These are phyloP conservation scores for Stachybotrys elegans DNA, from an alignment of 2,329 filamentous ascomycete species.

Conservation along the genomic window DNA sequence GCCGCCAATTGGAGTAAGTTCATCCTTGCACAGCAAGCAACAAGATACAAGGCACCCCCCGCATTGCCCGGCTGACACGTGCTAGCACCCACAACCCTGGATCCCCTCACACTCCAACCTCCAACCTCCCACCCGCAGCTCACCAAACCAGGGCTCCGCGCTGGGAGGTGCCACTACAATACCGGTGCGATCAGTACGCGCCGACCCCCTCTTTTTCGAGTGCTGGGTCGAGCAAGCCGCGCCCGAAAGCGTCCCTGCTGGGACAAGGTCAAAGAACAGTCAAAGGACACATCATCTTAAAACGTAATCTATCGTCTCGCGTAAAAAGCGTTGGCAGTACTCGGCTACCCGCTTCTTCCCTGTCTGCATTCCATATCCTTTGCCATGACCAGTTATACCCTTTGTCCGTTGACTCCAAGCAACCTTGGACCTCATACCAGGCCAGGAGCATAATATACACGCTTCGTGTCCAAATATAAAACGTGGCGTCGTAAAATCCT, in stretches of 20 bases:
- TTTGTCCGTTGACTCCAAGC: background rate
- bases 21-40: no score
- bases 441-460: conserved; percentile 15
- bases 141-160: conserved; percentile 18
- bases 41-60: background rate
- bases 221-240: conserved; percentile 52
- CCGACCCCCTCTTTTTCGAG: conserved; percentile 60
- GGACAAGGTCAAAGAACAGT: background rate
- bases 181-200: conserved; percentile 48
- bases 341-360: background rate
- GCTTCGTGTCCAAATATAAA: no score
- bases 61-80: conserved; percentile 4
- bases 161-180: conserved; percentile 37
- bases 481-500: conserved; percentile 12
- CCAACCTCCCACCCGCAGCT: conserved; percentile 29
- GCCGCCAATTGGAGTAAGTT: conserved; percentile 52
- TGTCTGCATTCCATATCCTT: background rate
- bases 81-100: conserved; percentile 55
- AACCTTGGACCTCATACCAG: conserved; percentile 6
- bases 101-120: conserved; percentile 48
- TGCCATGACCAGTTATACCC: background rate
- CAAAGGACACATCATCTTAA: conserved; percentile 1
- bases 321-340: background rate
- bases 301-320: background rate
- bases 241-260: background rate